phyloP scores from a whole-genome alignment of 1,139 yeast species.

The Yamadazyma epiphylla region DNA sequence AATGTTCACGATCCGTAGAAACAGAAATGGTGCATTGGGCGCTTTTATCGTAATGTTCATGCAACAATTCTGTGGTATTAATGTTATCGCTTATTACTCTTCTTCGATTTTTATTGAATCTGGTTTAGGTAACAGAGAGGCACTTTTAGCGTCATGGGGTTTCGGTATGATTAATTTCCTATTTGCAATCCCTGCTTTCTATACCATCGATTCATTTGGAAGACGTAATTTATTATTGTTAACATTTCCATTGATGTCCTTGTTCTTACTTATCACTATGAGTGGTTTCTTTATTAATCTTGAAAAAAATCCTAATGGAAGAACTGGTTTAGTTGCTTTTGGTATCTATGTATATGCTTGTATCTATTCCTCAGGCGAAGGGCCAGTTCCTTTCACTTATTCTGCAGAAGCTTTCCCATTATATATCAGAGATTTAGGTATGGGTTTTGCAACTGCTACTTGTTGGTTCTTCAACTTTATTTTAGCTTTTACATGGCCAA shows the following conservation, averaged over 20 bases:
- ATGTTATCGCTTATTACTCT: constrained; percentile 71
- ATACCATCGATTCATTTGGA: constrained; percentile 42
- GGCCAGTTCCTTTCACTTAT: constrained; percentile 42
- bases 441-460: constrained; percentile 21
- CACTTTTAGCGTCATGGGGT: constrained; percentile 45
- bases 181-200: constrained; percentile 35
- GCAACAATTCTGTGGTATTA: constrained; percentile 71
- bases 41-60: constrained; percentile 61
- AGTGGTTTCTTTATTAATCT: constrained; percentile 44
- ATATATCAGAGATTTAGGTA: constrained; percentile 22
- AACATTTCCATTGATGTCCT: constrained; percentile 12
- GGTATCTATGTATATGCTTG: constrained; percentile 34
- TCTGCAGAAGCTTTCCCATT: constrained; percentile 40
- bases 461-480: constrained; percentile 35
- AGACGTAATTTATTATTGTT: constrained; percentile 33
- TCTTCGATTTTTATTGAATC: constrained; percentile 17
- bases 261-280: constrained; percentile 41
- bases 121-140: constrained; percentile 16
- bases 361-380: constrained; percentile 22
- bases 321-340: constrained; percentile 42
- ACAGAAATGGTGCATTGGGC: constrained; percentile 46
- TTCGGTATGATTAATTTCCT: constrained; percentile 54
- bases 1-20: constrained; percentile 13
- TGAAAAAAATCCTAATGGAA: constrained; percentile 20
- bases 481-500: constrained; percentile 26